Evolutionary conservation across 768 basidiomycete genomes (phyloP), one percentile per base, ranked within the genome.

Genomic region (Cyathus striatus): DNA sequence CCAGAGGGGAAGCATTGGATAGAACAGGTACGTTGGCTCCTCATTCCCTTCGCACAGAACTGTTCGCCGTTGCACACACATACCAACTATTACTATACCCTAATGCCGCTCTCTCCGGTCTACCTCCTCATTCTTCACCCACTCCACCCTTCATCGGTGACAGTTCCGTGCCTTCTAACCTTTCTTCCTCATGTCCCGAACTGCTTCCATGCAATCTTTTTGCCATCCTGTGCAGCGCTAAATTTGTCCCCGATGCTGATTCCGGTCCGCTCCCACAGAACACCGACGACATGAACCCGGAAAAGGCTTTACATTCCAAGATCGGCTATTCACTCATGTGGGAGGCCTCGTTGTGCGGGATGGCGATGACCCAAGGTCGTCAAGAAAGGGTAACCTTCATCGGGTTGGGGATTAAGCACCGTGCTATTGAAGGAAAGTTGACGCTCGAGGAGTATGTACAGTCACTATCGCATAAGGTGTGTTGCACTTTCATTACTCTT

Each of bases 321-420:
- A 90, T 90, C 45, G 86, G 86, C 5, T 90, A 90, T 51, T 83
- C 86, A 45, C 76, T 86, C 36, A 70, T 79, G 1, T 80, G 73
- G 50, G 78, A 83, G 46, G 76, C 75, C 44, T 84, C 82, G 7
- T 58, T 90, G 6, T 79, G 86, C 42, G 86, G 82, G n/a, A 88
- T 90, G 84, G 80, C 83, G 27, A 87, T 91, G 77, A 85, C 85
- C 1, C 87, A 90, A 51, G 89, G 89, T 3, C 70, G 73, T 7
- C 79, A 81, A 42, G 74, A 78, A 35, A 80, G 85, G 44, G 89
- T 91, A 38, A 69, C 86, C 51, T 88, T 89, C 61, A 81, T 91
- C 52, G 89, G 89, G 1, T 67, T 90, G n/a, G 87, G 84, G 3
- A 74, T 89, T 55, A 82, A 86, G 51, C 79, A 80, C 40, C 68